phyloP scores from a whole-genome alignment of 805 yeast genomes.

The Saturnispora sekii region DNA sequence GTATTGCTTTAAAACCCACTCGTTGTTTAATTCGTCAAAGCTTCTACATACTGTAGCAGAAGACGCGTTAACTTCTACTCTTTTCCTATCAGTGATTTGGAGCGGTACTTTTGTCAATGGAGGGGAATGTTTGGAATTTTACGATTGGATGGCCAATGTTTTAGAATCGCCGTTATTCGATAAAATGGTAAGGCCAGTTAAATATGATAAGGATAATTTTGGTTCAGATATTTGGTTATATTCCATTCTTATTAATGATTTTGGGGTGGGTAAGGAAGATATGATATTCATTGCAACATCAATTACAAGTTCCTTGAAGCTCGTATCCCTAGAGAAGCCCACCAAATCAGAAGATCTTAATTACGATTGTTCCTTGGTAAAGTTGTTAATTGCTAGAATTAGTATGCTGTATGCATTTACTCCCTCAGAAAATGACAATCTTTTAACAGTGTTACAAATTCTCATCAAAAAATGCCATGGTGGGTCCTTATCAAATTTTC shows the following conservation, averaged over 20 bases:
- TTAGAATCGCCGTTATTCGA: background rate
- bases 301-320: background rate
- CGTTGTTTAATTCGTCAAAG: slow-evolving; percentile 2
- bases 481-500: slow-evolving; percentile 4
- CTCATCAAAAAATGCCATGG: slow-evolving; percentile 11
- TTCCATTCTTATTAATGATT: background rate
- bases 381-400: slow-evolving; percentile 16
- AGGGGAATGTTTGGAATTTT: slow-evolving; percentile 1
- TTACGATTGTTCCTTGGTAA: slow-evolving; percentile 4
- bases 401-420: slow-evolving; percentile 16
- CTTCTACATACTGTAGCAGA: background rate
- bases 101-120: slow-evolving; percentile 2
- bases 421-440: slow-evolving; percentile 16
- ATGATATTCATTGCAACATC: background rate
- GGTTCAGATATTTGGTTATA: background rate
- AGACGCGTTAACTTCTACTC: background rate
- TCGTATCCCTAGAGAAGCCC: background rate
- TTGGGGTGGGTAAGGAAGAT: background rate
- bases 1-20: slow-evolving; percentile 6
- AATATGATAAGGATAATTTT: background rate
- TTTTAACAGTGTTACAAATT: slow-evolving; percentile 11
- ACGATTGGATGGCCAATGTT: slow-evolving; percentile 5
- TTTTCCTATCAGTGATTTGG: slow-evolving; percentile 2
- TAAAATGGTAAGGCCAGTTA: too few species aligned
- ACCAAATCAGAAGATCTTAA: background rate